Base-by-base conservation (phyloP, 2,329 filamentous ascomycete genomes). In the Botryotinia convoluta region DNA sequence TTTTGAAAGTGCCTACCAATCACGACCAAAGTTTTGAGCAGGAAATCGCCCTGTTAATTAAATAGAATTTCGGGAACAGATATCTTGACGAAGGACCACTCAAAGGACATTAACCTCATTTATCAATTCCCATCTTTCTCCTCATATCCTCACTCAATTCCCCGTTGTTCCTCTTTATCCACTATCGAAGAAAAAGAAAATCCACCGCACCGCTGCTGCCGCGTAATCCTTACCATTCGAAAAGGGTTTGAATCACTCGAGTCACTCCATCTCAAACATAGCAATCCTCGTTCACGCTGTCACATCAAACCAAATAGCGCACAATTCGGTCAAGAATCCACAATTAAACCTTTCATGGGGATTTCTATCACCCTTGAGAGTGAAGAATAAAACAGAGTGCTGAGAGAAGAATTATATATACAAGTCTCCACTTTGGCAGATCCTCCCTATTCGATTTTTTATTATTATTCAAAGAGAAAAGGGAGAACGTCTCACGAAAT, bases 361-460 rank as follows among this genome's bases (percentile, higher is more conserved):
- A 48, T 71, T 29, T 39, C 35, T 42, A 18, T n/a, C 22, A 68
- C 35, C 48, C 65, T 57, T 57, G 26, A 68, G 26, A 32, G 14
- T 20, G 22, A 63, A 29, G 39, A 63, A 42, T 42, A 29, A n/a
- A n/a, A 64, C 42, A 39, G 60, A 32, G 18, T 32, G n/a, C 39
- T 18, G 5, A 22, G 42, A 32, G 42, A 14, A 67, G 63, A 67
- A n/a, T 67, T 20, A 37, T 67, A 65, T 35, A n/a, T 16, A 37
- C 44, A 18, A 4, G n/a, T 69, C 65, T 57, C 69, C 69, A 71
- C 69, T 39, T 64, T 29, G 44, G 69, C 57, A 54, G 45, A 71
- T 71, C 59, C 44, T 72, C 70, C 70, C 61, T 67, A 72, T 67
- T 72, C 9, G 69, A 51, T 51, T 71, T 64, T 57, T 71, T 42